Evolutionary conservation across 768 basidiomycete genomes (phyloP), one percentile per base, ranked within the genome.

Genomic region (Rhizopogon vesiculosus): DNA sequence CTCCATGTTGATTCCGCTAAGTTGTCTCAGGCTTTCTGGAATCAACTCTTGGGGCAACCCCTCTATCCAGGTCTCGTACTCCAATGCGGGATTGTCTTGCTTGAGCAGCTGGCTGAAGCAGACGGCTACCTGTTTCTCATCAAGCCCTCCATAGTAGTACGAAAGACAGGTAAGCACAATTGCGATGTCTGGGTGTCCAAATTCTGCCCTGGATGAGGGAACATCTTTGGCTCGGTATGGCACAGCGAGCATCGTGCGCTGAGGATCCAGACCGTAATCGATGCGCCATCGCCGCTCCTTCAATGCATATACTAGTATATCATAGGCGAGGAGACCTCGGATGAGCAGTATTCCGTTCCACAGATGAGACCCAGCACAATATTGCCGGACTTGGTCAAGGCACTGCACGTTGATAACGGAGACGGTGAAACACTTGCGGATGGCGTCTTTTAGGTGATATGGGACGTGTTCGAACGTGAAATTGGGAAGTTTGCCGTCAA

Each of bases 141-240:
- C 68, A 7, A 82, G 67, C 8, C 82, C 81, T 1, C 64, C 63
- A 46, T 81, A 81, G 50, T 81, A 81, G 53, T 81, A 82, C 1
- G 70, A 71, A 31, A 82, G 62, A 51, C 74, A 81, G 0, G 80
- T 81, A 51, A 82, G 63, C 12, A 66, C 54, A 48, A 82, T 66
- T 0, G 73, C 70, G 5, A 80, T 67, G 22, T 83, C 81, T 0
- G 80, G 81, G 59, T 82, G 81, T 5, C 77, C 78, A 45, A 82
- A 82, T 46, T 82, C 79, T 39, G 80, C 73, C 29, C 73, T 67
- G 12, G 65, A 56, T 13, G 77, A 67, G 0, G 81, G 80, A 5
- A 74, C 66, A 46, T 82, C 81, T 58, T 80, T 82, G 0, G 80
- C 81, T n/a, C 75, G 69, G 53, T 78, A 82, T 0, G 81, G 81